A percentile compares a stretch with the other conserved stretches of the same genome.
phyloP scores from a whole-genome alignment of 2,329 filamentous ascomycete genomes.

The Venturia nashicola region DNA sequence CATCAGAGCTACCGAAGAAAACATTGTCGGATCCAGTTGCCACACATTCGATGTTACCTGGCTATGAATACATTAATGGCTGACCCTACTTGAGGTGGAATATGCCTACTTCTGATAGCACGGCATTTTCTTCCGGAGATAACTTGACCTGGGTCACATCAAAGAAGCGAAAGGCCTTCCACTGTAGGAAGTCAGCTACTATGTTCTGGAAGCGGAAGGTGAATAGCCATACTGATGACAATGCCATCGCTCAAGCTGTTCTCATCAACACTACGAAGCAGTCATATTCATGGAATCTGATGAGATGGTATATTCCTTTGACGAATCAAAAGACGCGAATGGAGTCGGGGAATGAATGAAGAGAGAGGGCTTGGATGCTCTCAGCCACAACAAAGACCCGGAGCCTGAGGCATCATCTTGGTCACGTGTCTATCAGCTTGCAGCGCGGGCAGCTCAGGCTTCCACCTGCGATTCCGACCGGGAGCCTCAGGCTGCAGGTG shows the following conservation, averaged over 20 bases:
- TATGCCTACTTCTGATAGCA: slow-evolving; percentile 61
- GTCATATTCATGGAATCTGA: not conserved
- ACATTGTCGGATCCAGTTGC: slow-evolving; percentile 81
- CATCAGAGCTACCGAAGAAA: slow-evolving; percentile 78
- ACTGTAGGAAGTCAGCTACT: slow-evolving; percentile 42
- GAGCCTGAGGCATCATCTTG: not conserved
- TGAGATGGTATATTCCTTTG: not conserved
- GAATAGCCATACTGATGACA: not conserved
- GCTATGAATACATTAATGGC: slow-evolving; percentile 19
- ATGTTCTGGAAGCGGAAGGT: not conserved
- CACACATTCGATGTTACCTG: slow-evolving; percentile 63
- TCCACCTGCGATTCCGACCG: no score
- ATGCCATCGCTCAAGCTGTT: not conserved
- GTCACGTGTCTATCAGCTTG: not conserved
- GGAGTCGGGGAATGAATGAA: not conserved
- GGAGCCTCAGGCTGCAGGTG: no score
- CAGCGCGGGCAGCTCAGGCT: no score
- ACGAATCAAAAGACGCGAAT: not conserved
- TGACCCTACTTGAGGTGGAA: slow-evolving; percentile 1
- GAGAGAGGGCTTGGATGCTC: not conserved
- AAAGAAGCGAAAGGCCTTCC: slow-evolving; percentile 99
- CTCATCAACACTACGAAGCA: not conserved
- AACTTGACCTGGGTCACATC: slow-evolving; percentile 77
- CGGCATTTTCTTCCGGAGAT: slow-evolving; percentile 64
- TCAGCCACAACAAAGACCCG: not conserved